phyloP scores from a whole-genome alignment of 2,329 filamentous ascomycete genomes.

The Coleophoma cylindrospora region DNA sequence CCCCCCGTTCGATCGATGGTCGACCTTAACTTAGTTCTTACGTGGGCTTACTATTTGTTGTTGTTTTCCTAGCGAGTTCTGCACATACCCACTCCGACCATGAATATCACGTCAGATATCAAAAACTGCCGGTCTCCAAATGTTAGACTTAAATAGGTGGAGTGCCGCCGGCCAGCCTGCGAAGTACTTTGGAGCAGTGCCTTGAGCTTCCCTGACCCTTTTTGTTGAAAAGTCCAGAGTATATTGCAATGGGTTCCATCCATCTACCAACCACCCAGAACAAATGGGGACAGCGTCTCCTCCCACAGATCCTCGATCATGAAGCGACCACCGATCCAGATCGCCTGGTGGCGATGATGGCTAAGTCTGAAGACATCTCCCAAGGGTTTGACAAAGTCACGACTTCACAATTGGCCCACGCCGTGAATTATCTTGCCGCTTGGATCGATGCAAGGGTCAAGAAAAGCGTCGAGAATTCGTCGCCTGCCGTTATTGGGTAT shows the following conservation, averaged over 20 bases:
- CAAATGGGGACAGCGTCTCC: neutral
- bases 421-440: conserved; percentile 14
- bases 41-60: too few species aligned
- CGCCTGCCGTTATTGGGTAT: conserved; percentile 9
- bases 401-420: conserved; percentile 9
- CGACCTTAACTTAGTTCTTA: too few species aligned
- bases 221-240: too few species aligned
- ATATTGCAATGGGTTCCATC: too few species aligned
- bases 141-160: too few species aligned
- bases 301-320: neutral
- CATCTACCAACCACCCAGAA: too few species aligned
- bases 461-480: neutral
- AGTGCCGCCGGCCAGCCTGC: too few species aligned
- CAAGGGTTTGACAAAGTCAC: conserved; percentile 8
- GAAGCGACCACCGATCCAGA: neutral
- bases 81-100: too few species aligned
- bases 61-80: too few species aligned
- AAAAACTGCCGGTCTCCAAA: too few species aligned
- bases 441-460: conserved; percentile 9
- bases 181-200: neutral
- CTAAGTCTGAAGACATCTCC: neutral
- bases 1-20: too few species aligned
- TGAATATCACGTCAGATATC: too few species aligned
- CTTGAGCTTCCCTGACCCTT: neutral
- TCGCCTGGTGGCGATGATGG: neutral